phyloP scores from a whole-genome alignment of 83 land plant genomes.

The Picea abies region DNA sequence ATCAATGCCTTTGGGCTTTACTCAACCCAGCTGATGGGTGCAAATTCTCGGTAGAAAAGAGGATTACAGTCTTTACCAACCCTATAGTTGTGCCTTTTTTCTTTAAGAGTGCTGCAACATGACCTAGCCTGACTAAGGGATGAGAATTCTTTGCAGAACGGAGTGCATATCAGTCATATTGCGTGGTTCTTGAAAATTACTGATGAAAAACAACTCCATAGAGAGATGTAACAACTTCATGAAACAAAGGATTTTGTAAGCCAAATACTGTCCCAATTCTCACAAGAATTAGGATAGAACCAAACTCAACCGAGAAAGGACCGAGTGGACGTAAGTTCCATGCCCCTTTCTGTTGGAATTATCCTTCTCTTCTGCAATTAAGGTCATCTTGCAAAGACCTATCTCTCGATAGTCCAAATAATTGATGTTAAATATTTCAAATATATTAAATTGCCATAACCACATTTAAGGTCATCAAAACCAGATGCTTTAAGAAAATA shows the following conservation, averaged over 20 bases:
- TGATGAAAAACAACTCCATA: not conserved
- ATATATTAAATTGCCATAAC: too few species aligned
- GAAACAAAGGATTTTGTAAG: not conserved
- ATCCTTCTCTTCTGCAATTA: not conserved
- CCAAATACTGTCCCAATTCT: not conserved
- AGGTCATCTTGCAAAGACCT: too few species aligned
- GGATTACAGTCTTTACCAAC: not conserved
- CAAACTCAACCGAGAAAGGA: not conserved
- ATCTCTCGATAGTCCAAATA: too few species aligned
- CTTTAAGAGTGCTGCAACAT: too few species aligned
- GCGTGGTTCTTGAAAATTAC: not conserved
- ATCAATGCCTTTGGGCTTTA: not conserved
- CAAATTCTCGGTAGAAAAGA: not conserved
- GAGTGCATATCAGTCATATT: not conserved
- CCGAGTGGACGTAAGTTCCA: not conserved
- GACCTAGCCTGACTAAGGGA: too few species aligned
- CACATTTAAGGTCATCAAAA: too few species aligned
- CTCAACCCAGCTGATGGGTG: not conserved
- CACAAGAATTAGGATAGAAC: not conserved
- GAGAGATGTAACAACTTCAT: not conserved
- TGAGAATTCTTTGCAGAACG: too few species aligned
- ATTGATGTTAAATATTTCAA: too few species aligned
- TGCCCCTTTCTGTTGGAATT: not conserved
- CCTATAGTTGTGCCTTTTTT: too few species aligned
- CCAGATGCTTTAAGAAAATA: too few species aligned